Base-by-base conservation (phyloP, 2,329 filamentous ascomycete species). In the Verticillium tricorpus region DNA sequence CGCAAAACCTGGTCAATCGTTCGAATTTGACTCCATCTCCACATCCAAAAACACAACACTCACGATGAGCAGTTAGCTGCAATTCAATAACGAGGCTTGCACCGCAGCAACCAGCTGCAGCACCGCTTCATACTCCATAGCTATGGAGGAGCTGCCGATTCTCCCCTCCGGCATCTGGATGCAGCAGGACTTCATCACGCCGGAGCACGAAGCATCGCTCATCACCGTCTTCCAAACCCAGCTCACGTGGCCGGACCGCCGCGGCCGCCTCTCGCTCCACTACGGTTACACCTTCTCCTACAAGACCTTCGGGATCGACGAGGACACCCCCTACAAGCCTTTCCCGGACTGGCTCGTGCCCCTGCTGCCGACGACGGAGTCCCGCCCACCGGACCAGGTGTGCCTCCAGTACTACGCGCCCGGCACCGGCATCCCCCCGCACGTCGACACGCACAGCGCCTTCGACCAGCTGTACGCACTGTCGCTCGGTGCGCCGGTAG, bases 381-480 rank as follows among this genome's bases (percentile, higher is more conserved):
- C 65, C 1, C 74, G 79, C 0, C 75, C 74, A 0, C 82, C 83
- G 0, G 83, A 85, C 59, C 85, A 87, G 68, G 83, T 87, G 65
- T 86, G 83, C 65, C 72, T 86, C 17, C 84, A 87, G 71, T 80
- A 85, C 68, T 87, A 87, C 67, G 81, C 85, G 0, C 84, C 84
- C 0, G 85, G 85, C 6, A 75, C 80, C 0, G 85, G 85, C 1
- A 87, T 87, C 66, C 85, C 85, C 11, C 85, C 85, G 0, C 85
- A 87, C 66, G 84, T 84, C 60, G 85, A 87, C 71, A 85, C 84
- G 3, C 85, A 58, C 5, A 71, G 72, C 11, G 72, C 76, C 0
- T 78, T 76, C 35, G 78, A 76, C 61, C 77, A 80, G 66, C 73
- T 82, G 2, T 82, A 81, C 61, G 71, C 77, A 12, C 66, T 82